Evolutionary conservation across 106 monocot species (phyloP).

Genomic region (Triglochin maritima): DNA sequence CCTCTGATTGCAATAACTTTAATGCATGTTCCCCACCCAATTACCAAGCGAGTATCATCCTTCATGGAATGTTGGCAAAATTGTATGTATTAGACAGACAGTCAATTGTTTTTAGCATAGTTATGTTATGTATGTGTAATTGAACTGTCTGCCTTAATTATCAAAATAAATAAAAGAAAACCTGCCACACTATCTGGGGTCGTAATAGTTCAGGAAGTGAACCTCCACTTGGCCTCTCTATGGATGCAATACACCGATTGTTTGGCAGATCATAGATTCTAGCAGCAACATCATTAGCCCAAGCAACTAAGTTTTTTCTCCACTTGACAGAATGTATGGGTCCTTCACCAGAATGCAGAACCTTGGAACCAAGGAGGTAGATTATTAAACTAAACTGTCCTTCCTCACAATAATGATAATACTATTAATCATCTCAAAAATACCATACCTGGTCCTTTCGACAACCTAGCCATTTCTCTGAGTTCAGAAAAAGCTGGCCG

Average conservation of each 20-base stretch:
- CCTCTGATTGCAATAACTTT: constrained; percentile 80
- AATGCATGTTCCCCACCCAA: constrained; percentile 90
- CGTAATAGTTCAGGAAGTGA: constrained; percentile 77
- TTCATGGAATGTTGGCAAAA: constrained; percentile 6
- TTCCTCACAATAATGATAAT: no score
- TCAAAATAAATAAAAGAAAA: constrained; percentile 11
- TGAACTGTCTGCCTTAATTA: neutral
- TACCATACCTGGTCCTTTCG: constrained; percentile 46
- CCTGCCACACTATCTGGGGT: constrained; percentile 98
- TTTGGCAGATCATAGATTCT: constrained; percentile 89
- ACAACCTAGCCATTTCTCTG: constrained; percentile 76
- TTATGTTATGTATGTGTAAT: neutral
- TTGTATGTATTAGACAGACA: no score
- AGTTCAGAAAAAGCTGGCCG: constrained; percentile 72
- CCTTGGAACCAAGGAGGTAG: constrained; percentile 25
- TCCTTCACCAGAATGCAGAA: constrained; percentile 93
- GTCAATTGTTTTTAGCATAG: no score
- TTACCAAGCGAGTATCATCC: constrained; percentile 90
- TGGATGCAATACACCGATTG: constrained; percentile 75
- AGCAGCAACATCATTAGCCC: constrained; percentile 95
- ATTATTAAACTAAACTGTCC: no score
- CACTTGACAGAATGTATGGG: constrained; percentile 95
- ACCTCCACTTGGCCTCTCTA: constrained; percentile 77
- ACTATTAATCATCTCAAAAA: neutral
- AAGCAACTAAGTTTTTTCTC: constrained; percentile 91